Conservation (phyloP, 106 monocot species). For the Amphibolis antarctica region DNA sequence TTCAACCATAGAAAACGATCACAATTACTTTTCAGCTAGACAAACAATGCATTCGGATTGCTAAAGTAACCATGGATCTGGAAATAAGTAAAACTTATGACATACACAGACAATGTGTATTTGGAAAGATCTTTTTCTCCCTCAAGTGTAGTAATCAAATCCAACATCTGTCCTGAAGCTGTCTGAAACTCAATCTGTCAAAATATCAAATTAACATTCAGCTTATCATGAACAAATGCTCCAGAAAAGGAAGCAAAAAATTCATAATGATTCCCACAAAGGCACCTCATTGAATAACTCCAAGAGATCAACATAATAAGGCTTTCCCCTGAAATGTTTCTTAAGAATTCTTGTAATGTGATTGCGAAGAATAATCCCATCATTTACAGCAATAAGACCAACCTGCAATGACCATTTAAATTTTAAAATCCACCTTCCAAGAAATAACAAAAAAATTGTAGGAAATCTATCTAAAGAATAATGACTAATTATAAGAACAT, state of each 20-base stretch:
- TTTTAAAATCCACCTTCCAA: neutral
- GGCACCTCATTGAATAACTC: conserved; percentile 95
- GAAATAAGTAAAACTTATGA: neutral
- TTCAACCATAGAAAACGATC: too few relatives aligned
- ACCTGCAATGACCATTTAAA: conserved; percentile 37
- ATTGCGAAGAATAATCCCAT: conserved; percentile 87
- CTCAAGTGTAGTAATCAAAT: conserved; percentile 88
- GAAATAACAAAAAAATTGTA: neutral
- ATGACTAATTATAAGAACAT: neutral
- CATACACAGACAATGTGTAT: conserved; percentile 85
- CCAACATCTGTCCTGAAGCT: conserved; percentile 92
- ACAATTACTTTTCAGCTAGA: neutral
- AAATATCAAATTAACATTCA: conserved; percentile 1
- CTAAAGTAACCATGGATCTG: neutral
- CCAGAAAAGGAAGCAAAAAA: neutral
- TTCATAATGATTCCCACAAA: neutral
- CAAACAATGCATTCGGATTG: neutral
- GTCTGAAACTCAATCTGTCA: conserved; percentile 93
- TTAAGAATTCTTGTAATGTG: conserved; percentile 76
- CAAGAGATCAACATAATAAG: conserved; percentile 86
- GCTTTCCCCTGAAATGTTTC: conserved; percentile 56
- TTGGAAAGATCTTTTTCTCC: conserved; percentile 85
- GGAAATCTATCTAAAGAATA: too few relatives aligned
- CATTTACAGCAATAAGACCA: conserved; percentile 92
- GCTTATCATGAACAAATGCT: neutral